Conservation (phyloP, 495 filamentous ascomycete genomes). For the Trichoderma erinaceum region DNA sequence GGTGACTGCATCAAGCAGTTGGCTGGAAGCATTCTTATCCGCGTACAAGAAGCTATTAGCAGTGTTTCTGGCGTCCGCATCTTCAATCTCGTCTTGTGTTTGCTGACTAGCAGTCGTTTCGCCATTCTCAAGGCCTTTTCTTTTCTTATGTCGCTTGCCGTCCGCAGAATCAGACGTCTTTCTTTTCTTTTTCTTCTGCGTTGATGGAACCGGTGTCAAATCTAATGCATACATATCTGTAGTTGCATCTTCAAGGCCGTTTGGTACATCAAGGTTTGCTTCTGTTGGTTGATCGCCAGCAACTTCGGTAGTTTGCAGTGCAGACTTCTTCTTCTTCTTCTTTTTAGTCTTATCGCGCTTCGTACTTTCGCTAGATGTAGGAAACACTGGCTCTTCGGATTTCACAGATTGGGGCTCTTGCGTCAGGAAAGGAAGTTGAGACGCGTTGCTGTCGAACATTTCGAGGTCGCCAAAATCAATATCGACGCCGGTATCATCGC, state of each 20-base stretch:
- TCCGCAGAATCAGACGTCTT: neutral
- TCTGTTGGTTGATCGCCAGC: neutral
- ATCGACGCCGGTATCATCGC: neutral
- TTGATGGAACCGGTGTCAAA: neutral
- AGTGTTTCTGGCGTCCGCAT: neutral
- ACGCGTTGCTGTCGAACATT: constrained; percentile 15
- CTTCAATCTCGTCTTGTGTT: constrained; percentile 2
- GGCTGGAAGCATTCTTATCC: neutral
- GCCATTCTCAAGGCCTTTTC: constrained; percentile 19
- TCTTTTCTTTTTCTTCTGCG: constrained; percentile 5
- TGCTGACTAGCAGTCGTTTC: neutral
- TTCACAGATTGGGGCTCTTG: constrained; percentile 4
- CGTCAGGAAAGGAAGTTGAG: neutral
- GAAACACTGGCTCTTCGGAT: neutral
- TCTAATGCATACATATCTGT: constrained; percentile 1
- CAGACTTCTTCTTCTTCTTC: constrained; percentile 13
- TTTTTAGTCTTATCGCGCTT: constrained; percentile 8
- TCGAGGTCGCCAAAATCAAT: constrained; percentile 15
- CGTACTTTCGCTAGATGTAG: neutral
- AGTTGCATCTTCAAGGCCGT: neutral
- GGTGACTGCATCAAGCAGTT: neutral
- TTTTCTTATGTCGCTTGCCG: constrained; percentile 14
- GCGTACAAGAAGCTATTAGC: neutral
- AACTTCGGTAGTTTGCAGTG: neutral
- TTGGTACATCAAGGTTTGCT: neutral